These are phyloP conservation scores for Coemansia sp. DNA, from an alignment of 192 early-diverging fungal species.

Conservation along the genomic window DNA sequence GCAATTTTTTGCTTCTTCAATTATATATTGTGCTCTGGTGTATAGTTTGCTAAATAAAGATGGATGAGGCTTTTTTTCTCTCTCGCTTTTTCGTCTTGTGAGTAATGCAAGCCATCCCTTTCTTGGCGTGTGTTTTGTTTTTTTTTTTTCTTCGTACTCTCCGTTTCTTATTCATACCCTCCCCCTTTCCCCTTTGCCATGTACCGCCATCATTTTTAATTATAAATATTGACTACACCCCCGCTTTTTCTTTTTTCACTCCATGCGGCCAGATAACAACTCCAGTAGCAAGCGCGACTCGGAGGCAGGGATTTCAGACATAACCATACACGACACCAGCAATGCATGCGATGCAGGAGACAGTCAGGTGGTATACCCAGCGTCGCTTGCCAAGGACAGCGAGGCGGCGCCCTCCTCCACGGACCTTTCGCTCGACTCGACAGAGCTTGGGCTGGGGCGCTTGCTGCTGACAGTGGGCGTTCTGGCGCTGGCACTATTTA, in stretches of 20 bases:
- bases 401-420: no score
- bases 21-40: not conserved
- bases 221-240: no score
- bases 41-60: not conserved
- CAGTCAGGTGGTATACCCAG: not conserved
- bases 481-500: slow-evolving; percentile 57
- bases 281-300: slow-evolving; percentile 4
- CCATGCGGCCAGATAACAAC: not conserved
- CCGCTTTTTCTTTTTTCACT: no score
- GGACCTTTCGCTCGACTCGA: no score
- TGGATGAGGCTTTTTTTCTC: not conserved
- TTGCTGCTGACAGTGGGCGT: slow-evolving; percentile 33
- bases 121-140: not conserved
- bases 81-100: not conserved
- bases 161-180: no score
- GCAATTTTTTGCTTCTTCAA: not conserved
- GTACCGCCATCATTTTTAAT: no score
- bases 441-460: slow-evolving; percentile 24
- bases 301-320: slow-evolving; percentile 2
- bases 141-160: no score
- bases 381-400: not conserved
- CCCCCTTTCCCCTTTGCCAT: no score
- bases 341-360: not conserved
- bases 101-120: not conserved
- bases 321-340: not conserved